phyloP scores from a whole-genome alignment of 2,329 filamentous ascomycete species.

The Dendrostoma leiphaemia region DNA sequence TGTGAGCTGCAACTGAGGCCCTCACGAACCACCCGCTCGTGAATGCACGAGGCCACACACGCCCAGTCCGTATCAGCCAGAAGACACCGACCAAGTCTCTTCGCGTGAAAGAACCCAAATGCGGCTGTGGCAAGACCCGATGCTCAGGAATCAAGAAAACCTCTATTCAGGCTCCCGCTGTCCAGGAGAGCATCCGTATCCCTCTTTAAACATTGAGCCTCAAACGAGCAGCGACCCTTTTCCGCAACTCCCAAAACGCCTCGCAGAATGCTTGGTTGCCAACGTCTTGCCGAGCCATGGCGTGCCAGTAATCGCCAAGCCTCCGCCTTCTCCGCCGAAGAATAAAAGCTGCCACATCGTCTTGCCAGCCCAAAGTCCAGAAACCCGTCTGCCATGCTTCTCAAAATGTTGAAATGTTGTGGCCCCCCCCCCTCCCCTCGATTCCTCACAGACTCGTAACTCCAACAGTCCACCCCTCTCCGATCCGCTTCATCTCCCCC shows the following conservation, averaged over 20 bases:
- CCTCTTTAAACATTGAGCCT: not conserved
- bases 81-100: too few relatives aligned
- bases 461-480: constrained; percentile 79
- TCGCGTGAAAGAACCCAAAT: too few relatives aligned
- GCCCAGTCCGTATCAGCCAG: too few relatives aligned
- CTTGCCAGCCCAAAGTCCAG: too few relatives aligned
- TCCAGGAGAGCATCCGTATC: too few relatives aligned
- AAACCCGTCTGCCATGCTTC: not conserved
- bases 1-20: too few relatives aligned
- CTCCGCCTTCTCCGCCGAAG: too few relatives aligned
- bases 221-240: not conserved
- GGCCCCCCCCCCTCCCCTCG: not conserved
- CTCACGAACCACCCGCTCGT: too few relatives aligned
- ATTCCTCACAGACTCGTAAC: constrained; percentile 53
- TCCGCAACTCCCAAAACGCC: not conserved
- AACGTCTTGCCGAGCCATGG: not conserved
- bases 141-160: not conserved
- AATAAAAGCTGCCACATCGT: too few relatives aligned
- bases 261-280: not conserved
- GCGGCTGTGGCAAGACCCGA: not conserved
- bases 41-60: too few relatives aligned
- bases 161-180: not conserved
- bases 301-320: not conserved
- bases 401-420: too few relatives aligned
- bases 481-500: constrained; percentile 81